Conservation (phyloP, 2,329 filamentous ascomycete genomes). For the Zopfia rhizophila region DNA sequence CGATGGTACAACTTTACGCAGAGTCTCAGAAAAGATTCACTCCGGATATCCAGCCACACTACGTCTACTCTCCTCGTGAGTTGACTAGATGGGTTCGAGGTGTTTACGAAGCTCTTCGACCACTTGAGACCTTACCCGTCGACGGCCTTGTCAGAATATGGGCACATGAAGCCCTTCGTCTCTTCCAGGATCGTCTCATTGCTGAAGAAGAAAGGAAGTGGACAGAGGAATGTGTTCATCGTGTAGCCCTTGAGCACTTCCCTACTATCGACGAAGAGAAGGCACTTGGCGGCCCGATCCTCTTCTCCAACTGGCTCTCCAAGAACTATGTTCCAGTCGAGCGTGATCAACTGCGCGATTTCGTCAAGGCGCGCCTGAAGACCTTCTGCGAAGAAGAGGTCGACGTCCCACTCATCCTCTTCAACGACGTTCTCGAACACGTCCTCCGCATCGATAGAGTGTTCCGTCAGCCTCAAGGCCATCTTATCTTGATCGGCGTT, state of each 20-base stretch:
- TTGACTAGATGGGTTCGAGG: constrained; percentile 97
- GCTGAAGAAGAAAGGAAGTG: constrained; percentile 93
- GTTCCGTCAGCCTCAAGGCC: constrained; percentile 96
- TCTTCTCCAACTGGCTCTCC: constrained; percentile 99
- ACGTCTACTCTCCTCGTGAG: constrained; percentile 99
- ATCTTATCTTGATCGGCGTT: constrained; percentile 97
- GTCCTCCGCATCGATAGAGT: constrained; percentile 98
- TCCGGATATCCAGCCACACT: constrained; percentile 95
- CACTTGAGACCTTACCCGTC: constrained; percentile 85
- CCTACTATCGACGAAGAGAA: constrained; percentile 92
- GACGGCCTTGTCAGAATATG: constrained; percentile 96
- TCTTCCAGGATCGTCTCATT: constrained; percentile 98
- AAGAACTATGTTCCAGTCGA: constrained; percentile 99
- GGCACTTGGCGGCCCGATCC: constrained; percentile 89
- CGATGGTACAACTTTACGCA: constrained; percentile 97
- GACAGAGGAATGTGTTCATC: constrained; percentile 88
- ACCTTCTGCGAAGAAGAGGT: constrained; percentile 99
- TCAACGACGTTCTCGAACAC: constrained; percentile 98
- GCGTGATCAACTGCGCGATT: constrained; percentile 92
- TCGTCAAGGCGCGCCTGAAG: constrained; percentile 94
- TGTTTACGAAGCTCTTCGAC: constrained; percentile 95
- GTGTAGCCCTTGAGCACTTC: constrained; percentile 91
- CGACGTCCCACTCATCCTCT: constrained; percentile 97
- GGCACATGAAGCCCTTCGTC: constrained; percentile 94
- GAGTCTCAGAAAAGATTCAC: constrained; percentile 96